Base-by-base conservation (phyloP, 1,284 basidiomycete genomes). In the Phaffia rhodozyma region DNA sequence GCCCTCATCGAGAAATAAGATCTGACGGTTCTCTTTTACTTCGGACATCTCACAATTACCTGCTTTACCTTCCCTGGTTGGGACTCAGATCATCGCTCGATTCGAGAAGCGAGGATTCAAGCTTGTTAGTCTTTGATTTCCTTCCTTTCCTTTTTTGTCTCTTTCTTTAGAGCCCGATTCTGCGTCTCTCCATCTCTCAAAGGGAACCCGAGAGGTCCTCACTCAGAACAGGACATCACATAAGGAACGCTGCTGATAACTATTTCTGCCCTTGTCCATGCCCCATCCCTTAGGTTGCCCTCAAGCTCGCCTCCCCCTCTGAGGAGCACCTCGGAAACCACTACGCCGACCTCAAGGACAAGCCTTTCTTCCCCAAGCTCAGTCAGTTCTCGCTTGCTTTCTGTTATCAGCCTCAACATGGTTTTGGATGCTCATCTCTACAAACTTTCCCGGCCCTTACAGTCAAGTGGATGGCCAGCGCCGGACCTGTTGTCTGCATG, bases 41-140 rank as follows among this genome's bases (percentile, higher is more conserved):
- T 32, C 52, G 38, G 38, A 2, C 13, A 27, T 53, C 25, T 53
- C 52, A 9, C 2, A 2, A 9, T 53, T 2, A 27, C 32, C 18
- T 53, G 52, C 18, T 4, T 16, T 53, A 13, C 18, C 6, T 18
- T 53, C 18, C 11, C 52, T 53, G 20, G 2, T 23, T 32, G 48
- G 23, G 16, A 23, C 16, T 1, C 49, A 66, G 79, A 92, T 94
- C 83, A 87, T 92, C 76, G 72, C 80, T 73, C 84, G 92, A 72
- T 97, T 97, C 79, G 92, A 97, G 83, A 84, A 87, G 80, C 89
- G 91, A 70, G 93, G 92, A 71, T 96, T 85, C 86, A 93, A 96
- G 81, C 84, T 92, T 71, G 80, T 73, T 54, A 56, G 69, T 69
- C 29, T 11, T 34, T 20, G 50, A 5, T 4, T 25, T 32, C n/a